Conservation (phyloP, 1,139 yeast genomes). For the Candida sp. region DNA sequence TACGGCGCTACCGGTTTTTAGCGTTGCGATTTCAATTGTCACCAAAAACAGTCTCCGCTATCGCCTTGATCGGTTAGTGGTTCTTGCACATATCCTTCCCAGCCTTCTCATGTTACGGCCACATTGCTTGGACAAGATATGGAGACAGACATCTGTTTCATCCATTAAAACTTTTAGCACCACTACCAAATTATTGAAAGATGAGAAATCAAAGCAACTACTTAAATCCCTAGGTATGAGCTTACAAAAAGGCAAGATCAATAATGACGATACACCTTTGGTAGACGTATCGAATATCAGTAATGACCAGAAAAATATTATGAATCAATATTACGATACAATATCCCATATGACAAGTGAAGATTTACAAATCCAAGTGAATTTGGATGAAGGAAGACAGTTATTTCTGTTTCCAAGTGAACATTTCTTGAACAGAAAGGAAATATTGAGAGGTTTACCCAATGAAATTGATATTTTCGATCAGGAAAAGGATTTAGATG, state of each 20-base stretch:
- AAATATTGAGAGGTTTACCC: slow-evolving; percentile 32
- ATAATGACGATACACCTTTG: slow-evolving; percentile 7
- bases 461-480: slow-evolving; percentile 34
- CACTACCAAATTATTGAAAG: slow-evolving; percentile 10
- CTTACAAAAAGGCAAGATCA: slow-evolving; percentile 28
- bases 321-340: slow-evolving; percentile 20
- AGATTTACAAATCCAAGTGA: slow-evolving; percentile 35
- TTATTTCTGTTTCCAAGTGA: slow-evolving; percentile 32
- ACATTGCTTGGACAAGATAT: not conserved
- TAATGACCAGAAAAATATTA: slow-evolving; percentile 3
- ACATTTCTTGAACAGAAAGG: slow-evolving; percentile 35
- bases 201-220: slow-evolving; percentile 24
- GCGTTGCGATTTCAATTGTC: not conserved
- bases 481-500: slow-evolving; percentile 25
- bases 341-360: slow-evolving; percentile 39
- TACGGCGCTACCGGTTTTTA: not conserved
- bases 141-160: not conserved
- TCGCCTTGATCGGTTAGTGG: not conserved
- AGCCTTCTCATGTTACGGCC: not conserved
- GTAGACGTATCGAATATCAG: slow-evolving; percentile 5
- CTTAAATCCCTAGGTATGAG: slow-evolving; percentile 24
- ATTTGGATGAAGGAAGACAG: slow-evolving; percentile 35
- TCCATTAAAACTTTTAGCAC: slow-evolving; percentile 3
- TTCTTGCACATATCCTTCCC: not conserved
- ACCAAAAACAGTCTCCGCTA: not conserved